Evolutionary conservation across 1,139 yeast genomes (phyloP).

Genomic region (Geotrichum australiense): DNA sequence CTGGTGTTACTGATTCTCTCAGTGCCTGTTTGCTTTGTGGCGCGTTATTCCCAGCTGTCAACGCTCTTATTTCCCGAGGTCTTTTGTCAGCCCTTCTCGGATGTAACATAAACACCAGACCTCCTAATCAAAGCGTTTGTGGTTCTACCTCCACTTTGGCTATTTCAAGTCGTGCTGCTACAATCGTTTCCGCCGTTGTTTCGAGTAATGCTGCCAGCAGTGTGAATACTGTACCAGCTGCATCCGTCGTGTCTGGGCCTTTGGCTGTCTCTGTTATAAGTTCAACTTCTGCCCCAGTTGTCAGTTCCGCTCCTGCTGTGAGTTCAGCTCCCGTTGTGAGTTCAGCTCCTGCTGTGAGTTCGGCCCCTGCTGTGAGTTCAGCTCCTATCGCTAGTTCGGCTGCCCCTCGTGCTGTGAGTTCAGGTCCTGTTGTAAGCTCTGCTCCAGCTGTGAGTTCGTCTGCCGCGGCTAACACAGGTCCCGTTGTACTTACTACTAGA

Average conservation of each 20-base stretch:
- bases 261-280: no score
- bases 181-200: background rate
- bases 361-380: no score
- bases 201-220: no score
- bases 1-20: slow-evolving; percentile 18
- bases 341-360: background rate
- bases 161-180: background rate
- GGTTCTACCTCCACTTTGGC: background rate
- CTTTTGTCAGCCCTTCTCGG: background rate
- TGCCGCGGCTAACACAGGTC: background rate
- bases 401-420: background rate
- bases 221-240: no score
- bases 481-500: background rate
- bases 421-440: background rate
- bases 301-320: background rate
- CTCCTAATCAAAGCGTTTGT: background rate
- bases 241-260: no score
- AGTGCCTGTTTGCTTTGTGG: slow-evolving; percentile 16
- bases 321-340: background rate
- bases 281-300: background rate
- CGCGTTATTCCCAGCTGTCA: slow-evolving; percentile 7
- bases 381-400: background rate
- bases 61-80: background rate
- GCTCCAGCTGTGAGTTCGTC: slow-evolving; percentile 1
- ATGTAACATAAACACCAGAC: background rate